Conservation (phyloP, 495 filamentous ascomycete species). For the Aspergillus avenaceus region DNA sequence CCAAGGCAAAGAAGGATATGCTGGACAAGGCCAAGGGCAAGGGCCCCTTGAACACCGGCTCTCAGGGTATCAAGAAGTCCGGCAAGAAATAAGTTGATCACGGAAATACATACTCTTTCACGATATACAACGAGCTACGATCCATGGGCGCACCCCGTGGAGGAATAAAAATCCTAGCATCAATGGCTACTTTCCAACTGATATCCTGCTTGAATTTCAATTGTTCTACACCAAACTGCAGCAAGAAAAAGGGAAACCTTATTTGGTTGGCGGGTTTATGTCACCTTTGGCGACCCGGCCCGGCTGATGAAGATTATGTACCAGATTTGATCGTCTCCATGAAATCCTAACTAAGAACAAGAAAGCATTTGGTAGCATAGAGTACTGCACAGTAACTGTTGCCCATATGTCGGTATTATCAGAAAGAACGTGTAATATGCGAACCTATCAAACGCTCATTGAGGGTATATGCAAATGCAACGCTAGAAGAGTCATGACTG, state of each 20-base stretch:
- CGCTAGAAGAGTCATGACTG: constrained; percentile 2
- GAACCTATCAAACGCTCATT: constrained; percentile 3
- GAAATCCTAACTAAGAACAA: neutral
- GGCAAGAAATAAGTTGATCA: constrained; percentile 71
- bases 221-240: neutral
- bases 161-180: constrained; percentile 11
- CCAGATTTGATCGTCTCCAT: neutral
- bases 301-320: neutral
- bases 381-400: neutral
- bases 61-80: constrained; percentile 86
- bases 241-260: neutral
- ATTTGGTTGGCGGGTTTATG: neutral
- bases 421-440: neutral
- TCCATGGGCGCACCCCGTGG: constrained; percentile 11
- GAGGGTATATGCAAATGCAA: constrained; percentile 8
- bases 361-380: neutral
- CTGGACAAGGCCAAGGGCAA: constrained; percentile 58
- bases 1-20: constrained; percentile 73
- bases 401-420: neutral
- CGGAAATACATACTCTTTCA: constrained; percentile 11
- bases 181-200: constrained; percentile 10
- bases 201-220: neutral
- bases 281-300: neutral
- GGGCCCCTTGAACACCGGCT: constrained; percentile 65
- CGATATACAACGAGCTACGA: constrained; percentile 35